Evolutionary conservation across 306 rosid genomes (phyloP).

Genomic region (Betula pendula): DNA sequence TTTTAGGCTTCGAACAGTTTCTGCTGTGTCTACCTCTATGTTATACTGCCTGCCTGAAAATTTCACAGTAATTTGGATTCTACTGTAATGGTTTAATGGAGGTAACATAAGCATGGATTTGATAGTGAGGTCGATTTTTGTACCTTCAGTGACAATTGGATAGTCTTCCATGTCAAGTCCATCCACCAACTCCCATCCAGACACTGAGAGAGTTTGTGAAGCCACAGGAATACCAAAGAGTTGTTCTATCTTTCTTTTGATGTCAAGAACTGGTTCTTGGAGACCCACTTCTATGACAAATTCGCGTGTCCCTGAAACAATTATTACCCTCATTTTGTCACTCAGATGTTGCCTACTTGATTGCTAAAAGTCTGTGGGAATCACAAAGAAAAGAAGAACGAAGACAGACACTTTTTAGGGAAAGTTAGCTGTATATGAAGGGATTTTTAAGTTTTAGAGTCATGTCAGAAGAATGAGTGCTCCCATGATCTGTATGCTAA

Average conservation of each 20-base stretch:
- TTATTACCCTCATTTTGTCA: slow-evolving; percentile 46
- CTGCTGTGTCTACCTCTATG: slow-evolving; percentile 66
- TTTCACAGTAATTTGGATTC: slow-evolving; percentile 54
- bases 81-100: slow-evolving; percentile 20
- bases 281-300: slow-evolving; percentile 52
- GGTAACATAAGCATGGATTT: slow-evolving; percentile 27
- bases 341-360: neutral
- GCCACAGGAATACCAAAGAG: slow-evolving; percentile 52
- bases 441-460: slow-evolving; percentile 1
- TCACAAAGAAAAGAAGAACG: slow-evolving; percentile 14
- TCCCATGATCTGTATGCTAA: neutral
- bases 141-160: slow-evolving; percentile 70
- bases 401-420: slow-evolving; percentile 14
- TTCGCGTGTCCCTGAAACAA: slow-evolving; percentile 43
- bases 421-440: slow-evolving; percentile 2
- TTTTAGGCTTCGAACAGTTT: slow-evolving; percentile 71
- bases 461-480: slow-evolving; percentile 6
- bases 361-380: neutral
- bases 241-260: slow-evolving; percentile 77
- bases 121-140: slow-evolving; percentile 67
- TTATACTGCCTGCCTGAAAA: slow-evolving; percentile 49
- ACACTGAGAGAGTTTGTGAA: slow-evolving; percentile 64
- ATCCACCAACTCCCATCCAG: slow-evolving; percentile 77
- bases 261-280: slow-evolving; percentile 60
- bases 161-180: slow-evolving; percentile 94